These are phyloP conservation scores for Zalaria sp. DNA, from an alignment of 2,329 filamentous ascomycete genomes.

Conservation along the genomic window DNA sequence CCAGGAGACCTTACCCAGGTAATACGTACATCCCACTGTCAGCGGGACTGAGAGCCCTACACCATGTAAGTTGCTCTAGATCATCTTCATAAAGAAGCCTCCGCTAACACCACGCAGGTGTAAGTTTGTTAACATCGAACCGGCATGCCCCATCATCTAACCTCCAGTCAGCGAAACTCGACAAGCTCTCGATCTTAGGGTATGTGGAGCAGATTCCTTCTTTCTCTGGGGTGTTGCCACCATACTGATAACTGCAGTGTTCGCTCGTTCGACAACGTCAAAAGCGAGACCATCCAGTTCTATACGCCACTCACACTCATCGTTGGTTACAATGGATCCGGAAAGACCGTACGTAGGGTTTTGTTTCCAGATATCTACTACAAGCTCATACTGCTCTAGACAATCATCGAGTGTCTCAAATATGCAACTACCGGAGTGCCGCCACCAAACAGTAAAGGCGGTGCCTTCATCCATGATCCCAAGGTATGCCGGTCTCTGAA, in stretches of 20 bases:
- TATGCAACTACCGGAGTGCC: slow-evolving; percentile 93
- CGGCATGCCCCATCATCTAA: too few species aligned
- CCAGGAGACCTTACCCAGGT: too few species aligned
- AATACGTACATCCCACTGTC: too few species aligned
- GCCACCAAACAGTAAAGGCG: slow-evolving; percentile 76
- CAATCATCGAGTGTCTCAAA: slow-evolving; percentile 96
- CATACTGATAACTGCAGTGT: slow-evolving; percentile 32
- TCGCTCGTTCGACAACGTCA: slow-evolving; percentile 71
- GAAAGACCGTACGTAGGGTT: slow-evolving; percentile 55
- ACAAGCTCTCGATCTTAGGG: slow-evolving; percentile 78
- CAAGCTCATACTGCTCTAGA: slow-evolving; percentile 29
- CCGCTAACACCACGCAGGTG: too few species aligned
- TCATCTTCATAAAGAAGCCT: too few species aligned
- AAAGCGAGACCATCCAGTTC: slow-evolving; percentile 71
- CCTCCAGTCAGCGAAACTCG: slow-evolving; percentile 57
- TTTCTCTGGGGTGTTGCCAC: not conserved
- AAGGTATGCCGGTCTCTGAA: slow-evolving; percentile 38
- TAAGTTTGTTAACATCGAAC: too few species aligned
- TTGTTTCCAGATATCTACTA: not conserved
- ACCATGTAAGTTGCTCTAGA: too few species aligned
- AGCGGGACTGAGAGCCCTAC: too few species aligned
- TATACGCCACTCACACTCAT: slow-evolving; percentile 87
- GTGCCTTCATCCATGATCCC: slow-evolving; percentile 95
- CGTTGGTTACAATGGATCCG: slow-evolving; percentile 92
- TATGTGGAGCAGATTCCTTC: slow-evolving; percentile 17